Base-by-base conservation (phyloP, 2,329 filamentous ascomycete species). In the Neonectria neomacrospora region DNA sequence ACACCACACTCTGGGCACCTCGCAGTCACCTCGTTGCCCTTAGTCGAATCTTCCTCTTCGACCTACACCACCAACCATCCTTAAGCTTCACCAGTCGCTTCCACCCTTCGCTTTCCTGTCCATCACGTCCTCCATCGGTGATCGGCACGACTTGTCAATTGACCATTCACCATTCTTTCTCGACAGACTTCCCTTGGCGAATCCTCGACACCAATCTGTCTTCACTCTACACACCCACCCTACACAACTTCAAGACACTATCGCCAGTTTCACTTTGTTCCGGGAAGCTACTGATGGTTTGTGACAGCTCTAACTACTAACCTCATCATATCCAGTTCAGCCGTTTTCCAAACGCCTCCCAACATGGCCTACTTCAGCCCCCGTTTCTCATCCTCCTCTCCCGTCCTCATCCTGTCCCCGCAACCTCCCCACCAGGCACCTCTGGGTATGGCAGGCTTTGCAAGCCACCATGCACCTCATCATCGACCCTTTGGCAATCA, bases 311-410 rank as follows among this genome's bases (percentile, higher is more conserved):
- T 75, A 66, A 75, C 67, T 75, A 77, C 75, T 77, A 71, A 77
- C 68, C 44, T 23, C 66, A 67, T 63, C 59, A 48, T 66, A 66
- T 61, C 58, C 67, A 71, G 64, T 69, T 68, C 54, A 47, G 37
- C 51, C 58, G 41, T 55, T 60, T 37, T 51, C 58, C 58, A 14
- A 37, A 50, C 63, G 41, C 58, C 48, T 47, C 54, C 54, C 68
- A 74, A 56, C 42, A 84, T 84, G 82, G 76, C 81, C 57, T 80
- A 79, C 67, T 83, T 81, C 73, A 75, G 79, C 70, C 77, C 79
- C 67, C 76, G 78, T 66, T 81, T 75, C 68, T 73, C 77, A 51
- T 73, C 78, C 63, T 77, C 80, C 60, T 83, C 82, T 67, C 83
- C 83, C 54, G 78, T 84, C 68, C 77, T 85, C 66, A 74, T 75